Base-by-base conservation (phyloP, 768 basidiomycete species). In the Naganishia vishniacii region DNA sequence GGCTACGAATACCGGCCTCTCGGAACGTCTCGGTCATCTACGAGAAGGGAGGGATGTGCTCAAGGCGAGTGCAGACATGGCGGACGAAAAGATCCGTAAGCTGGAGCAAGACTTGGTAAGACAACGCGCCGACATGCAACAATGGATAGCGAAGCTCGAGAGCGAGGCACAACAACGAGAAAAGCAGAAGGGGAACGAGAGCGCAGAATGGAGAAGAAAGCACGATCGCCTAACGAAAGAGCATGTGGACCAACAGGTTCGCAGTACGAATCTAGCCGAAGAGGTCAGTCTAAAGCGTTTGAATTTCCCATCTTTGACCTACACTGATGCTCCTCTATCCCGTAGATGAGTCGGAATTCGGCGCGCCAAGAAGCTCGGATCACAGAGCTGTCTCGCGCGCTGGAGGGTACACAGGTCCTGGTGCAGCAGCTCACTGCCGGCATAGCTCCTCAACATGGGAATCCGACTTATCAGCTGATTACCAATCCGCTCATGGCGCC, bases 401-500 rank as follows among this genome's bases (percentile, higher is more conserved):
- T 56, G 9, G 53, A 40, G 23, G 20, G 20, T 25, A 4, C 23
- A 3, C 53, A 26, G 23, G 18, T 40, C 53, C 18, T 26, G 25
- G 4, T 4, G 11, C 25, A 23, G 25, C 47, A 37, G 25, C n/a
- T 29, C 25, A 25, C 20, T 23, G 16, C 34, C 12, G 37, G 53
- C 4, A 41, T 41, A 18, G 40, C 40, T 8, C 20, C 34, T 13
- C 13, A 32, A 11, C 37, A 41, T 25, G 20, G n/a, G n/a, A 40
- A 23, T 15, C 1, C 34, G 32, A 20, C 15, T 8, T 56, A 56
- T 18, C 16, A 34, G 15, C 4, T 56, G 18, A 16, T 34, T 2
- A 32, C 32, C 4, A 56, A n/a, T n/a, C n/a, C 40, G 53, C 37
- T 56, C 34, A 37, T 56, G 53, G 20, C 53, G 37, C 37, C 32